These are phyloP conservation scores for Dispira parvispora DNA, from an alignment of 192 early-diverging fungal genomes.

Conservation along the genomic window DNA sequence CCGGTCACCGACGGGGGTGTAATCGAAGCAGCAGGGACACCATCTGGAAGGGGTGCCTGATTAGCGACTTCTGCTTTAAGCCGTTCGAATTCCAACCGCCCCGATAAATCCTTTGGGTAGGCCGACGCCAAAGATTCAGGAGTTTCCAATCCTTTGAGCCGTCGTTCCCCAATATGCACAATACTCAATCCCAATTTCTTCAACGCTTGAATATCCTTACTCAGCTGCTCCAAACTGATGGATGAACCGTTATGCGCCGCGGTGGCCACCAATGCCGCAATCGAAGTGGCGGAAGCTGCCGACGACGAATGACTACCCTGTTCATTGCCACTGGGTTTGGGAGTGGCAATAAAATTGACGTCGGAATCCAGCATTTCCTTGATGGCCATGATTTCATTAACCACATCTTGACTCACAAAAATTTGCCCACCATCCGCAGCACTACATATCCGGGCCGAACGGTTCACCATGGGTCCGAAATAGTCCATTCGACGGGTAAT, in stretches of 20 bases:
- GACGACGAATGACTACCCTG: conserved; percentile 9
- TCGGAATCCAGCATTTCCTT: conserved; percentile 18
- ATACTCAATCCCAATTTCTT: conserved; percentile 47
- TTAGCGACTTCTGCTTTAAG: conserved; percentile 3
- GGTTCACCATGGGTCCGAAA: conserved; percentile 88
- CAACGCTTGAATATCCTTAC: conserved; percentile 35
- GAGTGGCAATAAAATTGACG: conserved; percentile 14
- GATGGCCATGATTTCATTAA: conserved; percentile 36
- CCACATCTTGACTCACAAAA: conserved; percentile 68
- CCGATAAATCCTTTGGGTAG: conserved; percentile 30
- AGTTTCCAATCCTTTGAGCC: conserved; percentile 78
- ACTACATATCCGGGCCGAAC: conserved; percentile 62
- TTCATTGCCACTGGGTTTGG: too few relatives aligned
- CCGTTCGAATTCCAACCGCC: conserved; percentile 22
- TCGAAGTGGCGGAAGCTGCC: conserved; percentile 3
- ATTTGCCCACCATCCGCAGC: conserved; percentile 84
- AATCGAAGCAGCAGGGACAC: not conserved
- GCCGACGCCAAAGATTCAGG: conserved; percentile 66
- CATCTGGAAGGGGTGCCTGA: not conserved
- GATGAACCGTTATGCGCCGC: conserved; percentile 24
- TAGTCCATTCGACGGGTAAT: conserved; percentile 90
- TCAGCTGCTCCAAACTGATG: conserved; percentile 18
- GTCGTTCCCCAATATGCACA: conserved; percentile 62
- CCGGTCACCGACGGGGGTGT: not conserved
- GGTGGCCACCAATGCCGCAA: conserved; percentile 9